phyloP scores from a whole-genome alignment of 352 stramenopile genomes.

The Phytophthora citricola region DNA sequence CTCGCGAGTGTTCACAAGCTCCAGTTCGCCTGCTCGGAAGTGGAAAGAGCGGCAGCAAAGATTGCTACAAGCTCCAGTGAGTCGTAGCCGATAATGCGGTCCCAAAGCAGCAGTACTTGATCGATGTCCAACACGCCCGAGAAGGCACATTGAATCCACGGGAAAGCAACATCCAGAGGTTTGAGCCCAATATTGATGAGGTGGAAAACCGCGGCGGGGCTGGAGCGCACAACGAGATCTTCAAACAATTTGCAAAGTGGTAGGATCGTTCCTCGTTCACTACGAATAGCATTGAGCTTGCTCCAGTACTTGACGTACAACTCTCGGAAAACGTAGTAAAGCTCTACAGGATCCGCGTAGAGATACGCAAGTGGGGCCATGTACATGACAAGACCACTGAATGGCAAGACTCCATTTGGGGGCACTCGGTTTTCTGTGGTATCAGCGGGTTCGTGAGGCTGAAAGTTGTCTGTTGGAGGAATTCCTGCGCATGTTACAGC shows the following conservation, averaged over 20 bases:
- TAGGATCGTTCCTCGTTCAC: constrained; percentile 63
- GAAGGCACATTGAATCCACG: constrained; percentile 83
- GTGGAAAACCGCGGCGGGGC: constrained; percentile 60
- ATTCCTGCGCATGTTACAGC: constrained; percentile 27
- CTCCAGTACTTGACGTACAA: constrained; percentile 86
- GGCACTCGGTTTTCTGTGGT: constrained; percentile 40
- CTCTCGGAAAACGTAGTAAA: constrained; percentile 83
- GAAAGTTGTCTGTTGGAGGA: background rate
- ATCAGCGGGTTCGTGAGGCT: constrained; percentile 5
- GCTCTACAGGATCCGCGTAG: constrained; percentile 63
- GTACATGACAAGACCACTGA: constrained; percentile 79
- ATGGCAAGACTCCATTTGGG: constrained; percentile 75
- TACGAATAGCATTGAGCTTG: constrained; percentile 71
- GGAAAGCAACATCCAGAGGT: constrained; percentile 78
- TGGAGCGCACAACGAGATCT: constrained; percentile 60
- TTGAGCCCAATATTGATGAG: constrained; percentile 62
- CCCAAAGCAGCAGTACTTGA: constrained; percentile 82
- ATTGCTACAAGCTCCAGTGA: constrained; percentile 73
- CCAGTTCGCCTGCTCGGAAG: constrained; percentile 66
- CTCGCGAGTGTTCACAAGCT: constrained; percentile 49
- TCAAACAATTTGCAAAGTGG: constrained; percentile 82
- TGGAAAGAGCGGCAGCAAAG: constrained; percentile 72
- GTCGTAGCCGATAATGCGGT: constrained; percentile 77
- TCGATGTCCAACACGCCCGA: constrained; percentile 78
- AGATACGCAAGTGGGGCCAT: constrained; percentile 75